phyloP scores from a whole-genome alignment of 2,329 filamentous ascomycete genomes.

The Bipolaris bicolor region DNA sequence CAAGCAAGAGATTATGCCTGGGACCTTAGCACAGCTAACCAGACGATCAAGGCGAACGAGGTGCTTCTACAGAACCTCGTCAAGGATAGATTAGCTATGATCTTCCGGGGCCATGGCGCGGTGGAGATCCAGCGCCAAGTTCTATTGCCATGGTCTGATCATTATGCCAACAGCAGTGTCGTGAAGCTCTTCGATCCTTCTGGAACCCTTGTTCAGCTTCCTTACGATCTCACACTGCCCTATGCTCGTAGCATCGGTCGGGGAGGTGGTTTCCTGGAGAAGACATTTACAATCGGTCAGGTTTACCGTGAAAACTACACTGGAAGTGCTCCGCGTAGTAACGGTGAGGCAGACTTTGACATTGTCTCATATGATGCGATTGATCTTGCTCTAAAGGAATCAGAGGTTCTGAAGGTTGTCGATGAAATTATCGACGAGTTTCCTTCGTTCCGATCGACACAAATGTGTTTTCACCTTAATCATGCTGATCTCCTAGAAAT shows the following conservation, averaged over 20 bases:
- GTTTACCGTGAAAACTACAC: constrained; percentile 82
- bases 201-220: constrained; percentile 90
- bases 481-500: constrained; percentile 85
- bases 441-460: constrained; percentile 71
- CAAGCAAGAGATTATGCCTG: constrained; percentile 73
- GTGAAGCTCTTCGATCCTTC: constrained; percentile 81
- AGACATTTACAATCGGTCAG: constrained; percentile 84
- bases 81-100: constrained; percentile 73
- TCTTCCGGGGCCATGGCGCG: constrained; percentile 90
- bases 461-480: constrained; percentile 89
- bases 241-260: constrained; percentile 85
- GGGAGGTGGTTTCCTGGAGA: constrained; percentile 68
- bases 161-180: constrained; percentile 72
- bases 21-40: constrained; percentile 51
- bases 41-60: constrained; percentile 55
- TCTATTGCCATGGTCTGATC: constrained; percentile 80
- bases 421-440: constrained; percentile 88
- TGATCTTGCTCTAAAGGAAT: constrained; percentile 87
- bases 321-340: constrained; percentile 80
- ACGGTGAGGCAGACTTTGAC: constrained; percentile 94
- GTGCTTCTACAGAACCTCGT: constrained; percentile 75
- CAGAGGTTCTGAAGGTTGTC: constrained; percentile 90
- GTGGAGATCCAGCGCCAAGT: constrained; percentile 77
- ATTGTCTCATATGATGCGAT: constrained; percentile 83
- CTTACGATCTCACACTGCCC: constrained; percentile 89